Conservation (phyloP, 108 stramenopile species). For the Cyclotella baltica region DNA sequence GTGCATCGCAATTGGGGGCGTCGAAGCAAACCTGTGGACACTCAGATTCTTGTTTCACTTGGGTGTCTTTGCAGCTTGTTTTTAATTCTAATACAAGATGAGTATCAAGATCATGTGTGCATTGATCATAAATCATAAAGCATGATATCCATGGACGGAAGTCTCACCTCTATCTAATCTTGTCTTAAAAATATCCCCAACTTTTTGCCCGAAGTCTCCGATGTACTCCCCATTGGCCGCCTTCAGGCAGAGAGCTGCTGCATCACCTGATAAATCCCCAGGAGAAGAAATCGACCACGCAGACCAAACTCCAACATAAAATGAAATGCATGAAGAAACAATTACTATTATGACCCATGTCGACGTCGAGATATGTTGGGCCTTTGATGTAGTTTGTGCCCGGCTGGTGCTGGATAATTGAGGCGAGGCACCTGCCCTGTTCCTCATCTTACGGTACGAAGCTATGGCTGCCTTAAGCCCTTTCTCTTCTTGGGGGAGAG, state of each 20-base stretch:
- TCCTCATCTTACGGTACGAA: background rate
- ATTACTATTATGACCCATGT: constrained; percentile 22
- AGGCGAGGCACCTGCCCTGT: background rate
- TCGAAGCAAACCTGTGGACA: constrained; percentile 3
- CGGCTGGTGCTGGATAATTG: background rate
- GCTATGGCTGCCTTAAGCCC: background rate
- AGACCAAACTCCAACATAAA: constrained; percentile 28
- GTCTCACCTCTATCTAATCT: constrained; percentile 12
- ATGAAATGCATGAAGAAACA: constrained; percentile 17
- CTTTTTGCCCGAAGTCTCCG: constrained; percentile 8
- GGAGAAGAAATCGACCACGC: constrained; percentile 8
- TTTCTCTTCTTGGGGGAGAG: background rate
- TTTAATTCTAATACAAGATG: constrained; percentile 7
- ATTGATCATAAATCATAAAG: background rate
- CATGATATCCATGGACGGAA: background rate
- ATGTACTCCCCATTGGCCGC: constrained; percentile 4
- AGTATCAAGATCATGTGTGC: too few relatives aligned
- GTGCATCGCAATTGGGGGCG: background rate
- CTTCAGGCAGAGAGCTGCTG: constrained; percentile 1
- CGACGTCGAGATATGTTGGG: constrained; percentile 5
- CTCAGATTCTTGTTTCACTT: background rate
- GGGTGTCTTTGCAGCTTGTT: background rate
- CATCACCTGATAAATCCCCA: background rate
- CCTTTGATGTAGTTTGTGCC: background rate
- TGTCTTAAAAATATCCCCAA: background rate